phyloP scores from a whole-genome alignment of 1,139 yeast genomes.

The Arxiozyma telluris region DNA sequence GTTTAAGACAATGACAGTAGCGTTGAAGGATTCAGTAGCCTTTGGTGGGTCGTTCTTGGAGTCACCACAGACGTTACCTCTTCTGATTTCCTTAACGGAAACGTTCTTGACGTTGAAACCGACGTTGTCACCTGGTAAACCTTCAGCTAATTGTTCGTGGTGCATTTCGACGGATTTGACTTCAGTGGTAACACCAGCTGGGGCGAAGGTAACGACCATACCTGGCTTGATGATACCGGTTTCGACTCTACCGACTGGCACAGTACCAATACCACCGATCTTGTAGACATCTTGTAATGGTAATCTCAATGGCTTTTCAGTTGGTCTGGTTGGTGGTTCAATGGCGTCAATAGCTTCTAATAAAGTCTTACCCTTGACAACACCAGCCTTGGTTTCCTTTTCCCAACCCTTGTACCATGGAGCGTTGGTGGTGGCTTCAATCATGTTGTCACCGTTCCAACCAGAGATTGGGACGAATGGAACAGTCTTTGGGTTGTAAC shows the following conservation, averaged over 20 bases:
- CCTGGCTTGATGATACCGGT: conserved; percentile 89
- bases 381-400: conserved; percentile 78
- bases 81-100: conserved; percentile 87
- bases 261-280: conserved; percentile 87
- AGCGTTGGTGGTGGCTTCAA: conserved; percentile 73
- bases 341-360: conserved; percentile 82
- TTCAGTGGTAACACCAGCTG: conserved; percentile 88
- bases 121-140: conserved; percentile 91
- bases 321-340: conserved; percentile 79
- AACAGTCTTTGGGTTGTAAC: conserved; percentile 87
- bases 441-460: conserved; percentile 94
- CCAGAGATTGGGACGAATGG: conserved; percentile 89
- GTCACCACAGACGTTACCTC: conserved; percentile 96
- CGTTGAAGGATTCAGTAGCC: conserved; percentile 76
- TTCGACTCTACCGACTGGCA: conserved; percentile 92
- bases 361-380: conserved; percentile 73
- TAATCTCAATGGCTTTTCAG: conserved; percentile 85
- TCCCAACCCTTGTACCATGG: conserved; percentile 91
- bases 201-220: conserved; percentile 85
- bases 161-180: conserved; percentile 93
- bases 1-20: conserved; percentile 85
- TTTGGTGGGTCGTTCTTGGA: conserved; percentile 89
- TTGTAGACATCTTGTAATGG: conserved; percentile 89
- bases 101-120: conserved; percentile 94
- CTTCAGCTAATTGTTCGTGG: conserved; percentile 79